Percentiles rank a stretch among this genome's conserved stretches.
phyloP scores from a whole-genome alignment of 495 filamentous ascomycete species.

The Penicillium bialowiezense region DNA sequence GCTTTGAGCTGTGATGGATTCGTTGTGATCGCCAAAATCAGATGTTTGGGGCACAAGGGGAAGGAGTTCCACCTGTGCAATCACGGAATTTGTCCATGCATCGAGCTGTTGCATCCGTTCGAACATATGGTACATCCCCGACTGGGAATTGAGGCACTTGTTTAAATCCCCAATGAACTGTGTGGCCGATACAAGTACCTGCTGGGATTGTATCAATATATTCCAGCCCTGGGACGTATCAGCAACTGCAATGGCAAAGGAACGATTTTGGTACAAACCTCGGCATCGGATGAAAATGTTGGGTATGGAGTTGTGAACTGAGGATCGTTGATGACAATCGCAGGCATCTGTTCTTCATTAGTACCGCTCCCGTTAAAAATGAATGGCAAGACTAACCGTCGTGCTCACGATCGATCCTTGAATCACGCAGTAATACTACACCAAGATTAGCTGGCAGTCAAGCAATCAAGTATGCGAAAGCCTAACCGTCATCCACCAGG shows the following conservation, averaged over 20 bases:
- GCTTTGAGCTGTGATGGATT: constrained; percentile 46
- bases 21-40: constrained; percentile 39
- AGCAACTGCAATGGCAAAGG: not conserved
- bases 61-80: constrained; percentile 46
- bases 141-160: constrained; percentile 35
- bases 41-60: constrained; percentile 34
- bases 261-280: constrained; percentile 35
- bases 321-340: constrained; percentile 53
- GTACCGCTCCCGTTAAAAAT: constrained; percentile 5
- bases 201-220: constrained; percentile 54
- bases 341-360: constrained; percentile 38
- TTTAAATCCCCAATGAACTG: constrained; percentile 56
- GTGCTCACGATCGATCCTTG: constrained; percentile 61
- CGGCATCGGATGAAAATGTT: constrained; percentile 47
- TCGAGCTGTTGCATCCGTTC: constrained; percentile 57
- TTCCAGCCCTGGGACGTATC: constrained; percentile 46
- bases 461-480: not conserved
- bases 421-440: constrained; percentile 55
- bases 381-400: constrained; percentile 37
- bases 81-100: constrained; percentile 44
- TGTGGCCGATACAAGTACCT: constrained; percentile 53
- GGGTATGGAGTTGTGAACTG: constrained; percentile 57
- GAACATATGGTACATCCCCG: constrained; percentile 45
- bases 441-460: constrained; percentile 9
- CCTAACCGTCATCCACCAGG: constrained; percentile 63